Evolutionary conservation across 495 filamentous ascomycete species (phyloP).

Genomic region (Pyronema omphalodes): DNA sequence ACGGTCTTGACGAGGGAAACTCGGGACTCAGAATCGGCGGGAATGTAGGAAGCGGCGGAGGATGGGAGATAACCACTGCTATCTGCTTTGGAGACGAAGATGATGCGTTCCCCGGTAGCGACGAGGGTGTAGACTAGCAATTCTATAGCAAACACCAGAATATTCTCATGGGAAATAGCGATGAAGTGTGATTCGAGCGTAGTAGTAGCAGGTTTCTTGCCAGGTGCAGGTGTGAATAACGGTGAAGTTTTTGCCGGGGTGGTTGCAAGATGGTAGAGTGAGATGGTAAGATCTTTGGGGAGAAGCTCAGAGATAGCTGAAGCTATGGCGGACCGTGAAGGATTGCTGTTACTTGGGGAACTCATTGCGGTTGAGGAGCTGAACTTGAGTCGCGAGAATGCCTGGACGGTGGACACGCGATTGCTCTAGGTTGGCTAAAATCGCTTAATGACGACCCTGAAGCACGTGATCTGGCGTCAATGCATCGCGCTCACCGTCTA

Average conservation of each 20-base stretch:
- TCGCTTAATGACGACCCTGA: no score
- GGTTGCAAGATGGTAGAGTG: constrained; percentile 73
- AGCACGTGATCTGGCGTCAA: no score
- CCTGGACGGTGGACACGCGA: no score
- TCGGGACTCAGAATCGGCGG: constrained; percentile 1
- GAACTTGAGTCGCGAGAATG: not conserved
- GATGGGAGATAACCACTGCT: constrained; percentile 67
- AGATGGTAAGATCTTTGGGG: constrained; percentile 49
- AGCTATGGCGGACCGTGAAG: constrained; percentile 21
- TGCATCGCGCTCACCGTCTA: no score
- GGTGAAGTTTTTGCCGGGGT: constrained; percentile 52
- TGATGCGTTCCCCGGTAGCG: constrained; percentile 44
- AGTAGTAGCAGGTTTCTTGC: constrained; percentile 47
- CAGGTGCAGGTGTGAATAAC: constrained; percentile 63
- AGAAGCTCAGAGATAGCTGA: constrained; percentile 47
- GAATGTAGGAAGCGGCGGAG: constrained; percentile 12
- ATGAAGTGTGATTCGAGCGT: constrained; percentile 83
- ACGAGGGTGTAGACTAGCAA: constrained; percentile 47
- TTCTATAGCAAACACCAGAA: constrained; percentile 47
- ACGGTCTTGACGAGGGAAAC: constrained; percentile 53
- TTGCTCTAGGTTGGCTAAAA: no score
- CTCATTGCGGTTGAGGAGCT: constrained; percentile 2
- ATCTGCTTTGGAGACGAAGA: constrained; percentile 95
- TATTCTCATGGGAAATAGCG: constrained; percentile 41
- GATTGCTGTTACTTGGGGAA: not conserved